phyloP scores from a whole-genome alignment of 2,329 filamentous ascomycete genomes.

The Fusarium sp. region DNA sequence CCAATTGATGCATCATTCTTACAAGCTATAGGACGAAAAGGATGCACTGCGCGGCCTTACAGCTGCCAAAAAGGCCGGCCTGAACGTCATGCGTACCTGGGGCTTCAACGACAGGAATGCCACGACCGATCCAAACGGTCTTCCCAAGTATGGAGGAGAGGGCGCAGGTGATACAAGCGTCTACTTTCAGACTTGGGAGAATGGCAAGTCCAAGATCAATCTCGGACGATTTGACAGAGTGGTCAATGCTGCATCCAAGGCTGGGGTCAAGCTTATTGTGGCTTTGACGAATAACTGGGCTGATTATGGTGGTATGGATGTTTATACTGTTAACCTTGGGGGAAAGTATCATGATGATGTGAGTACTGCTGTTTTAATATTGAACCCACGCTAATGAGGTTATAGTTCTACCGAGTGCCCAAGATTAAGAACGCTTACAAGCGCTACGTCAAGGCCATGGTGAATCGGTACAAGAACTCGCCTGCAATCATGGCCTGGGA shows the following conservation, averaged over 20 bases:
- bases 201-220: conserved; percentile 28
- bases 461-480: conserved; percentile 59
- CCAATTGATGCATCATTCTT: neutral
- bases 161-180: conserved; percentile 62
- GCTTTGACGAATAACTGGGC: conserved; percentile 70
- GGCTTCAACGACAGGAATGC: conserved; percentile 30
- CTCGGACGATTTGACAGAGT: conserved; percentile 21
- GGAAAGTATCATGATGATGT: conserved; percentile 57
- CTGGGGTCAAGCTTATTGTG: conserved; percentile 65
- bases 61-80: conserved; percentile 24
- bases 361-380: conserved; percentile 60
- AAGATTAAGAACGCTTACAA: conserved; percentile 33
- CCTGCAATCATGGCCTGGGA: conserved; percentile 65
- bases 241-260: conserved; percentile 54
- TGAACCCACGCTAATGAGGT: neutral
- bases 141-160: conserved; percentile 58
- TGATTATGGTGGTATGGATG: conserved; percentile 70
- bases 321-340: conserved; percentile 67
- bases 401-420: conserved; percentile 24
- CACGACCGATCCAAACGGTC: conserved; percentile 15
- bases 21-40: conserved; percentile 55
- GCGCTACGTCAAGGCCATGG: conserved; percentile 58
- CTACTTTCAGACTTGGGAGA: conserved; percentile 15
- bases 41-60: conserved; percentile 16
- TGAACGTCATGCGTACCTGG: conserved; percentile 27